phyloP scores from a whole-genome alignment of 495 filamentous ascomycete genomes.

The Talaromyces trachyspermus region DNA sequence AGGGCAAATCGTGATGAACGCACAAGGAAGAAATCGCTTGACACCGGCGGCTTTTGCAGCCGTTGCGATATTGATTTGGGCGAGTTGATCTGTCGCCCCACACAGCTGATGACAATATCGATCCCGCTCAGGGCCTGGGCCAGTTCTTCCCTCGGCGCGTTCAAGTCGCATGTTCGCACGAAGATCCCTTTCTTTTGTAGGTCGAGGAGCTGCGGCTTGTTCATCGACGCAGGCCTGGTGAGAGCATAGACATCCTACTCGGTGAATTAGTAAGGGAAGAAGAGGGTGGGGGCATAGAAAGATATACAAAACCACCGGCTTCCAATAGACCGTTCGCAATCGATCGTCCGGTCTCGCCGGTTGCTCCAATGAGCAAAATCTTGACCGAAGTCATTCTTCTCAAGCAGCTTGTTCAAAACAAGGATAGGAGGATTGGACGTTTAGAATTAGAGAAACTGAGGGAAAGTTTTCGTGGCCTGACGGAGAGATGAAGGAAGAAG shows the following conservation, averaged over 20 bases:
- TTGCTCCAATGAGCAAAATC: slow-evolving; percentile 39
- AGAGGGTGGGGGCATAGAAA: not conserved
- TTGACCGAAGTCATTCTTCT: slow-evolving; percentile 14
- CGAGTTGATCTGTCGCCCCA: slow-evolving; percentile 38
- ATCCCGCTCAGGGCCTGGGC: slow-evolving; percentile 38
- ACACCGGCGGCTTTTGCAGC: slow-evolving; percentile 49
- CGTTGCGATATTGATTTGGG: slow-evolving; percentile 46
- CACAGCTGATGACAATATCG: slow-evolving; percentile 48
- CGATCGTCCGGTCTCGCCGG: slow-evolving; percentile 43
- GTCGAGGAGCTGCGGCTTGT: slow-evolving; percentile 36
- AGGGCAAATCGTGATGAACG: slow-evolving; percentile 42
- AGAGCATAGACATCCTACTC: slow-evolving; percentile 43
- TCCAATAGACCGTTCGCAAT: slow-evolving; percentile 39
- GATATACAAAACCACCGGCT: slow-evolving; percentile 33
- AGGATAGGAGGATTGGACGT: no score
- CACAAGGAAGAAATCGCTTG: slow-evolving; percentile 52
- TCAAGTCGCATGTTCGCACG: slow-evolving; percentile 41
- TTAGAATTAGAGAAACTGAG: no score
- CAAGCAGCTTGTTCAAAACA: no score
- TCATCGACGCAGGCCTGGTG: slow-evolving; percentile 38
- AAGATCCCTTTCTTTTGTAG: slow-evolving; percentile 40
- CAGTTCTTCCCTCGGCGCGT: slow-evolving; percentile 37
- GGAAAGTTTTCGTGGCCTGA: not conserved
- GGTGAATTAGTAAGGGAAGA: not conserved
- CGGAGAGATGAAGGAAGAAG: no score